Evolutionary conservation across 805 yeast species (phyloP).

Genomic region (Candida awuae): DNA sequence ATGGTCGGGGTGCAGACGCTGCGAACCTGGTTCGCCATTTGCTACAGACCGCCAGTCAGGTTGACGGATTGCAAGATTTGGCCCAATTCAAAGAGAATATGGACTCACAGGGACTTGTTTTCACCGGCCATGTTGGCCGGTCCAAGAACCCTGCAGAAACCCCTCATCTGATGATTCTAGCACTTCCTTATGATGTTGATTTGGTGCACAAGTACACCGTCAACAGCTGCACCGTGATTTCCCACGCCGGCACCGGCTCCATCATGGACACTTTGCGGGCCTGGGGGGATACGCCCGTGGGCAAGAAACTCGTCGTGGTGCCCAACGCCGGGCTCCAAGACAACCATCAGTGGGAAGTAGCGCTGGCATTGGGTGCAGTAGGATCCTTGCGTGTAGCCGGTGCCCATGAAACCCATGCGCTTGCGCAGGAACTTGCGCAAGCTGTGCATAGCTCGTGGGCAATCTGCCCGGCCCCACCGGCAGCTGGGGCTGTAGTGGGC

Average conservation of each 20-base stretch:
- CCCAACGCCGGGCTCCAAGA: conserved; percentile 71
- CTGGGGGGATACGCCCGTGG: background rate
- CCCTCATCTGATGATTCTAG: background rate
- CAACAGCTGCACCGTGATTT: conserved; percentile 52
- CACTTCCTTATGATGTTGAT: conserved; percentile 36
- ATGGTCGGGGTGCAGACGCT: conserved; percentile 34
- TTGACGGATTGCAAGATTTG: too few relatives aligned
- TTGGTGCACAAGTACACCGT: conserved; percentile 35
- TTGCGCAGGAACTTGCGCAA: background rate
- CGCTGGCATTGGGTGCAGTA: conserved; percentile 39
- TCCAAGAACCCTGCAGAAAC: too few relatives aligned
- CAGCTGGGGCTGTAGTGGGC: background rate
- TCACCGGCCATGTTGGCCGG: too few relatives aligned
- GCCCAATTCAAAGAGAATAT: too few relatives aligned
- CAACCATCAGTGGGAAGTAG: conserved; percentile 78
- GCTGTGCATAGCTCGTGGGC: too few relatives aligned
- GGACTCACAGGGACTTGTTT: too few relatives aligned
- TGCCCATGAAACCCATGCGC: background rate
- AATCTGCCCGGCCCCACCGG: too few relatives aligned
- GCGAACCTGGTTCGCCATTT: conserved; percentile 8
- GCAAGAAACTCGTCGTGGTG: conserved; percentile 38
- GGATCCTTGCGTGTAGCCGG: conserved; percentile 22
- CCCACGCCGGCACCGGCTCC: conserved; percentile 93
- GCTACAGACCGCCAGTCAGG: too few relatives aligned
- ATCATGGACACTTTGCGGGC: conserved; percentile 66